Evolutionary conservation across 2,329 filamentous ascomycete species (phyloP).

Genomic region (Xylaria sp.): DNA sequence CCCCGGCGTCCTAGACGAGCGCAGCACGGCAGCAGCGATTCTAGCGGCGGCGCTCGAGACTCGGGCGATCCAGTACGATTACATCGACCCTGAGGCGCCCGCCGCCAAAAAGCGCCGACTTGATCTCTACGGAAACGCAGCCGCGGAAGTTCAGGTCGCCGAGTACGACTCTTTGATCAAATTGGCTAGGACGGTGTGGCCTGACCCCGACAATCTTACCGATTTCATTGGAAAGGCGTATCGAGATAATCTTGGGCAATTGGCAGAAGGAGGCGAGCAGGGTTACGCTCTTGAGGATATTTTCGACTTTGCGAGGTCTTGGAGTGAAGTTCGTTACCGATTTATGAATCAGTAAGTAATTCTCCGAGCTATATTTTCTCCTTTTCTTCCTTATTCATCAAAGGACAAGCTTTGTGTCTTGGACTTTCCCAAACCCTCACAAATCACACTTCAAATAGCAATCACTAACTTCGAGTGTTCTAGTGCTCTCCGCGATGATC

Average conservation of each 20-base stretch:
- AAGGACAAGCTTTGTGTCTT: too few species aligned
- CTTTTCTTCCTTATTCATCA: too few species aligned
- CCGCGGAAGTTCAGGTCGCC: neutral
- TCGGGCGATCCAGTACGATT: slow-evolving; percentile 5
- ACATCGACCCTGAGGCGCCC: neutral
- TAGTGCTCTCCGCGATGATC: slow-evolving; percentile 19
- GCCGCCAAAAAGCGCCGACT: slow-evolving; percentile 7
- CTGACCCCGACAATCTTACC: neutral
- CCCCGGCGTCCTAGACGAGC: neutral
- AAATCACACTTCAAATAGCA: too few species aligned
- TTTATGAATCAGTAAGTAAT: slow-evolving; percentile 33
- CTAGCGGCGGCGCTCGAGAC: neutral
- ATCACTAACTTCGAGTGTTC: too few species aligned
- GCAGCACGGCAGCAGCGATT: neutral
- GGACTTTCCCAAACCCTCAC: too few species aligned
- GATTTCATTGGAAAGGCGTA: slow-evolving; percentile 14
- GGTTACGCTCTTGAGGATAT: neutral
- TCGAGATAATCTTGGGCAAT: neutral
- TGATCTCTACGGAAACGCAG: neutral
- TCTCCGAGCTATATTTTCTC: too few species aligned
- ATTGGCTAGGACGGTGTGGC: slow-evolving; percentile 14
- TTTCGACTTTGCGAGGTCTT: slow-evolving; percentile 6
- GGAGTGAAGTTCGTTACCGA: slow-evolving; percentile 21
- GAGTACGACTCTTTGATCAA: slow-evolving; percentile 14
- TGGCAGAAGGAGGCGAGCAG: neutral